Evolutionary conservation across 2,329 filamentous ascomycete genomes (phyloP).

Genomic region (Penicillium polonicum): DNA sequence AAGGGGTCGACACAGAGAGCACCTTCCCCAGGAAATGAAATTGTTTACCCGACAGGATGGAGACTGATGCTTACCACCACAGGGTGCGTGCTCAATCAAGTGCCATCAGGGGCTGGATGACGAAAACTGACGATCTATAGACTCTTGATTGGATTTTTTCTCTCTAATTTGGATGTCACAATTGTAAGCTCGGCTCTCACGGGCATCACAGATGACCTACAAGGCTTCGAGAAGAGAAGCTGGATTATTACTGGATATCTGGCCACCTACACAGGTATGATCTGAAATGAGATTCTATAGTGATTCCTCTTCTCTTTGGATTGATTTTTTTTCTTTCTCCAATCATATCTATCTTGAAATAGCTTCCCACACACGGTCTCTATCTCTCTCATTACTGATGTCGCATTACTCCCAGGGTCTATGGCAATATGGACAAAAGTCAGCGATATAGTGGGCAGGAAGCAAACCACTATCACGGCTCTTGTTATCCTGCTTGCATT

Average conservation of each 20-base stretch:
- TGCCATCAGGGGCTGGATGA: background rate
- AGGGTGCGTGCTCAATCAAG: conserved; percentile 13
- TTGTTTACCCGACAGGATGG: conserved; percentile 28
- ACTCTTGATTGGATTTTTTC: conserved; percentile 30
- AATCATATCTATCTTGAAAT: background rate
- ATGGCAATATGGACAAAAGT: conserved; percentile 35
- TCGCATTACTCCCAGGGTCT: conserved; percentile 19
- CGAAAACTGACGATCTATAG: conserved; percentile 11
- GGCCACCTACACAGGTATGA: conserved; percentile 35
- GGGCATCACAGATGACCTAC: conserved; percentile 34
- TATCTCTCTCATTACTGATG: background rate
- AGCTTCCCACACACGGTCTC: background rate
- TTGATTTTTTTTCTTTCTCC: background rate
- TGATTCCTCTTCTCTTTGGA: background rate
- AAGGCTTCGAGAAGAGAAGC: conserved; percentile 33
- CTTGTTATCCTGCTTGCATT: conserved; percentile 33
- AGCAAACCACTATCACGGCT: conserved; percentile 22
- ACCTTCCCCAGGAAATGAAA: conserved; percentile 24
- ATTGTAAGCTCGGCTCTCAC: conserved; percentile 39
- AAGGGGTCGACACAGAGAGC: conserved; percentile 23
- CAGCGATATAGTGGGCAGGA: conserved; percentile 36
- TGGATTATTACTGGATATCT: conserved; percentile 40
- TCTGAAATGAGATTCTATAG: background rate
- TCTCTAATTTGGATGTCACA: conserved; percentile 36
- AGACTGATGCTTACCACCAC: conserved; percentile 22